Evolutionary conservation across 2,329 filamentous ascomycete species (phyloP).

Genomic region (Alternaria brassicae): DNA sequence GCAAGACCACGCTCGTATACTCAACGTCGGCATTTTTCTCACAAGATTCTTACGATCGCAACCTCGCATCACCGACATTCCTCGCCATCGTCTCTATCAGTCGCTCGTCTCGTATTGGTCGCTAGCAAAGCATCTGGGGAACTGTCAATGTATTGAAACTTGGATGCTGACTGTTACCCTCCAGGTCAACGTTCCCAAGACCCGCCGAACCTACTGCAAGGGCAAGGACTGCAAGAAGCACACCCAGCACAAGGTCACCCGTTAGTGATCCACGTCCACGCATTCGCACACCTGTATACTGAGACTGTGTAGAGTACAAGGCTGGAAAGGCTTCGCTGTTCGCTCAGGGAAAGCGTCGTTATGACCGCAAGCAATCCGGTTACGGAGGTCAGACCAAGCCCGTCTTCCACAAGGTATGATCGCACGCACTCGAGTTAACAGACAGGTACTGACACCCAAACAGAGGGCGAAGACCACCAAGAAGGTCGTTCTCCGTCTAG

Average conservation of each 20-base stretch:
- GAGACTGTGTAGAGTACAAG: constrained; percentile 73
- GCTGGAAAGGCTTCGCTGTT: constrained; percentile 94
- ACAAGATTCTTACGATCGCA: neutral
- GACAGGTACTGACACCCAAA: constrained; percentile 22
- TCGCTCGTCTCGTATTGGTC: constrained; percentile 15
- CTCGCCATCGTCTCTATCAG: constrained; percentile 1
- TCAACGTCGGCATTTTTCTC: neutral
- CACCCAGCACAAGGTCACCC: constrained; percentile 48
- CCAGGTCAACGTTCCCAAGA: constrained; percentile 98
- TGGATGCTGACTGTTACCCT: constrained; percentile 25
- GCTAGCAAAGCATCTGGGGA: neutral
- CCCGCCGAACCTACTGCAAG: constrained; percentile 97
- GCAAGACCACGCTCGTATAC: neutral
- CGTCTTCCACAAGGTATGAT: constrained; percentile 83
- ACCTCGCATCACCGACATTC: neutral
- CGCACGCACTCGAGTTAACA: neutral
- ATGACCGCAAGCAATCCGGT: constrained; percentile 89
- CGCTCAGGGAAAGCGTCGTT: constrained; percentile 99
- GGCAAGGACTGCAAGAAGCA: constrained; percentile 82
- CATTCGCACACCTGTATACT: constrained; percentile 27
- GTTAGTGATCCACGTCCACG: constrained; percentile 31
- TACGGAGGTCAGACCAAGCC: constrained; percentile 99
- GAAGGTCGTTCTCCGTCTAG: constrained; percentile 98
- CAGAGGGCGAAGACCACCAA: constrained; percentile 99
- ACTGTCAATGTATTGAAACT: neutral